Evolutionary conservation across 2,329 filamentous ascomycete genomes (phyloP).

Genomic region (Colletotrichum viniferum): DNA sequence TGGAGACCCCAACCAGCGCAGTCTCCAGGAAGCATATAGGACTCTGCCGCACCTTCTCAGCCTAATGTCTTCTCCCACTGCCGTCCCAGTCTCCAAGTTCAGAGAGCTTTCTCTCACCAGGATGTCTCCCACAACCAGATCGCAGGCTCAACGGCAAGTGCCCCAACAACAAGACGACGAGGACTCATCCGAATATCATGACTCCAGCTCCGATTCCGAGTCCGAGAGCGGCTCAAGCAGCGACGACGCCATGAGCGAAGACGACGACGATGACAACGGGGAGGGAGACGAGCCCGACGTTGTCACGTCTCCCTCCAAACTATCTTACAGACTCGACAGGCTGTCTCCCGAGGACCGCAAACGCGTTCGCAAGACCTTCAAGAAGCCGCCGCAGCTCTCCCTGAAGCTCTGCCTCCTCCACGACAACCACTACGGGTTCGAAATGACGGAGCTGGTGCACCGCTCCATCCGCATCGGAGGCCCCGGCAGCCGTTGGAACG

Average conservation of each 20-base stretch:
- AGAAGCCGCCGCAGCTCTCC: slow-evolving; percentile 52
- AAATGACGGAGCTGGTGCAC: slow-evolving; percentile 59
- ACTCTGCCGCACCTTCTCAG: background rate
- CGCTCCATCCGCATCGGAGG: slow-evolving; percentile 55
- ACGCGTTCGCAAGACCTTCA: slow-evolving; percentile 48
- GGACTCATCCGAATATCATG: slow-evolving; percentile 13
- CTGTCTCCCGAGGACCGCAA: slow-evolving; percentile 41
- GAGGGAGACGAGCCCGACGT: slow-evolving; percentile 27
- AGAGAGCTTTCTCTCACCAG: slow-evolving; percentile 45
- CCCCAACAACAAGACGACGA: slow-evolving; percentile 16
- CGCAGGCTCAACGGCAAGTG: slow-evolving; percentile 31
- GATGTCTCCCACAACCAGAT: slow-evolving; percentile 40
- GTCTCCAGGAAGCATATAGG: slow-evolving; percentile 8
- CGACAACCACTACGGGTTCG: slow-evolving; percentile 56
- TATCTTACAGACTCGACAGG: slow-evolving; percentile 44
- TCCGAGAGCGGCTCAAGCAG: slow-evolving; percentile 25
- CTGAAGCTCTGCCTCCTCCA: slow-evolving; percentile 54
- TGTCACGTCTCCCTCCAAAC: slow-evolving; percentile 42
- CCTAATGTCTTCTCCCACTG: slow-evolving; percentile 30
- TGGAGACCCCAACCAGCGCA: background rate
- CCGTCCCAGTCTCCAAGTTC: slow-evolving; percentile 37
- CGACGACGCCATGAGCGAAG: slow-evolving; percentile 26
- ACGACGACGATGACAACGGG: slow-evolving; percentile 27
- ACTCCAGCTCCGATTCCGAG: slow-evolving; percentile 33
- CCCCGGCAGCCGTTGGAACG: slow-evolving; percentile 40